Evolutionary conservation across 2,329 filamentous ascomycete species (phyloP), one percentile per base, ranked within the genome.

Genomic region (Fusarium equiseti): DNA sequence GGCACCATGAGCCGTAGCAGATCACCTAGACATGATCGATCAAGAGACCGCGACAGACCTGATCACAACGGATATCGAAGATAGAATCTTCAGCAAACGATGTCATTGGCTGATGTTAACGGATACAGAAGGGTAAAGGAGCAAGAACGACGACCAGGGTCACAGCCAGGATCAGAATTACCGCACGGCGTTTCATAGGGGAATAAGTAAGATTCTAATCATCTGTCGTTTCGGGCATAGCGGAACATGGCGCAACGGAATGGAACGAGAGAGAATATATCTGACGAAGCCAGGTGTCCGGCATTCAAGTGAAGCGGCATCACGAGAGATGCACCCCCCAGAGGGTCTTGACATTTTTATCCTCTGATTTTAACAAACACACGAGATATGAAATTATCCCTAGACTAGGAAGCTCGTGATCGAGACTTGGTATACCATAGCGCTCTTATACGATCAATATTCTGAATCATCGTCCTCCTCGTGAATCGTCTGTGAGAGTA

Each of bases 381-480:
- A 68, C 58, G 64, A 49, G 54, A 40, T 61, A 61, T 62, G 52
- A 55, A 35, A 52, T 32, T 24, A 55, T 62, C 40, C 55, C 56
- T 62, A 44, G 26, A 44, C 11, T 59, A 58, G 50, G 59, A 66
- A 49, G 35, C 50, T 57, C 57, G 44, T 53, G 29, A 43, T 27
- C 51, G 32, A 54, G 45, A 32, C 31, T 43, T 26, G 35, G 43
- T 45, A 31, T 57, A 53, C 53, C 22, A 40, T 31, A 26, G 46
- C 45, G 29, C 22, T 52, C 29, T 51, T 31, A 56, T 20, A 42
- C 26, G 31, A 57, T 70, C 53, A 72, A 44, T 70, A 76, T 43
- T 85, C 86, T 24, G 85, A 88, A 72, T 84, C 84, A 76, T 92
- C 90, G 54, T 91, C 90, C 77, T 93, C 91, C 77, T 93, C 91